Evolutionary conservation across 805 yeast species (phyloP), one percentile per base, ranked within the genome.

Genomic region (Saccharomycopsis sp.): DNA sequence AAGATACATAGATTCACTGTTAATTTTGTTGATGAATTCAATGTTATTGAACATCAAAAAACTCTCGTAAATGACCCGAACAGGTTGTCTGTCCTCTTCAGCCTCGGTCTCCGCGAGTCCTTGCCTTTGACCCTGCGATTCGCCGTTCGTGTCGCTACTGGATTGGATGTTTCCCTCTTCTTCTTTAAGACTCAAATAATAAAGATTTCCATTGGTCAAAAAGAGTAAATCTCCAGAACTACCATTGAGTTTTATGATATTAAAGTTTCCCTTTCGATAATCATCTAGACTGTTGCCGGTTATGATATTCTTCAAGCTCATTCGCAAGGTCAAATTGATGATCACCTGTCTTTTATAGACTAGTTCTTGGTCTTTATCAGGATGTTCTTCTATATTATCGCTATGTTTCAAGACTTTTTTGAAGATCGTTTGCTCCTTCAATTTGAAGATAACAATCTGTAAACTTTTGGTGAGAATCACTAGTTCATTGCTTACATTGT

Each of bases 1-100:
- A 14, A 77, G 63, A 56, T 74, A 73, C 51, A 72, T 63, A 41
- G 63, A 65, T 3, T 65, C 64, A 8, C 63, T 55, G 17, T 63
- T 63, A 52, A 68, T 61, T 57, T 64, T 66, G 47, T 66, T 64
- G 52, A 65, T 55, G 14, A 68, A 58, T 42, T 59, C 62, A 42
- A 62, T 57, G 54, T 55, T 59, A 24, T 59, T 56, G 52, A 49
- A 62, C 54, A 59, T 44, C 24, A 59, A 52, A 24, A 58, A 58
- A 8, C 34, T 55, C 53, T 61, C 64, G 47, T 56, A 56, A 34
- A 42, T 3, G 41, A 41, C 29, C 35, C 9, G 7, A 22, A 14
- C 23, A 20, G 22, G n/a, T 12, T 3, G 7, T 3, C n/a, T 19
- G 7, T 22, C 29, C 19, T 24, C 38, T n/a, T 2, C 35, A 14